Evolutionary conservation across 1,284 basidiomycete genomes (phyloP).

Genomic region (Gomphus sp.): DNA sequence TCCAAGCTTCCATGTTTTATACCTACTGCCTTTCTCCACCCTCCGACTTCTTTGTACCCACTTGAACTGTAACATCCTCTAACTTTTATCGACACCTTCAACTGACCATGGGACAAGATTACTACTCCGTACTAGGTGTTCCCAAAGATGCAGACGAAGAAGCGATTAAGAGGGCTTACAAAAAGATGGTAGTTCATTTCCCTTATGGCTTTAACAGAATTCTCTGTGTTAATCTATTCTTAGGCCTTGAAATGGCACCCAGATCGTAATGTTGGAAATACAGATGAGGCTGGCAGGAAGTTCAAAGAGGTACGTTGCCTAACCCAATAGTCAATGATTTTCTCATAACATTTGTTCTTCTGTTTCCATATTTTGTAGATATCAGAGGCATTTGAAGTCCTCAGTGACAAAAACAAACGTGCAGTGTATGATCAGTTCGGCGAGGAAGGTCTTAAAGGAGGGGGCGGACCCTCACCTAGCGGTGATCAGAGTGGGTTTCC

Average conservation of each 20-base stretch:
- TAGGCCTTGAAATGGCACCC: conserved; percentile 89
- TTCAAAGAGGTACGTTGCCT: conserved; percentile 77
- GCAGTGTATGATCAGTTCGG: conserved; percentile 93
- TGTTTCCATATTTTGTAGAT: conserved; percentile 36
- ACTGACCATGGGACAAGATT: conserved; percentile 60
- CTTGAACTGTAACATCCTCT: neutral
- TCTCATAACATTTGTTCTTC: neutral
- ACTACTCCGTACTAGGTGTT: conserved; percentile 77
- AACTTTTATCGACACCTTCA: neutral
- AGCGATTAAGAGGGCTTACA: conserved; percentile 81
- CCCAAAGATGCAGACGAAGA: conserved; percentile 68
- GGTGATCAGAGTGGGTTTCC: conserved; percentile 33
- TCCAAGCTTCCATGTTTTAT: neutral
- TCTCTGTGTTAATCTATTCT: conserved; percentile 10
- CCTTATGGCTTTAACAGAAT: conserved; percentile 7
- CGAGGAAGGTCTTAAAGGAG: conserved; percentile 88
- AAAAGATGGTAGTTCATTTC: conserved; percentile 49
- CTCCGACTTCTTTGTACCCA: neutral
- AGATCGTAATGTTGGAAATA: conserved; percentile 73
- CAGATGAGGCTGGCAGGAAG: conserved; percentile 79
- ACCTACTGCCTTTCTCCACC: neutral
- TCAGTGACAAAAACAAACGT: conserved; percentile 90
- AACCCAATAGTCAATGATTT: neutral
- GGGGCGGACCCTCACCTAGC: conserved; percentile 43
- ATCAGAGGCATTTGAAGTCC: conserved; percentile 95